Percentiles rank a stretch among this genome's conserved stretches.
phyloP scores from a whole-genome alignment of 2,329 filamentous ascomycete genomes.

The Aspergillus hiratsukae region DNA sequence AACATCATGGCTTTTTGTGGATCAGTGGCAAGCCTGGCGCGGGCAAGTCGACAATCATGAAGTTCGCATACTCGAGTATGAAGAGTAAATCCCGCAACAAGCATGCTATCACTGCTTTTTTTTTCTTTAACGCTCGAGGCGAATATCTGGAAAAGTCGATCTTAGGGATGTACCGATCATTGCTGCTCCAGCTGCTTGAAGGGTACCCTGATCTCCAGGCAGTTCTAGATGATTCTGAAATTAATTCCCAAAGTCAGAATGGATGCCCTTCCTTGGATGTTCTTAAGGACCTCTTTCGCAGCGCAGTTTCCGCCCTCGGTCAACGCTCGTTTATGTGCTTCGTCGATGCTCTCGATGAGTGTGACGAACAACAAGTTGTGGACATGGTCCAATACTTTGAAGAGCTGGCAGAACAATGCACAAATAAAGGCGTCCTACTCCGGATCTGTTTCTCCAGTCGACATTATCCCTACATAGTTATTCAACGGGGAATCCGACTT shows the following conservation, averaged over 20 bases:
- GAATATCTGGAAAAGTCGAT: slow-evolving; percentile 18
- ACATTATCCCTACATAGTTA: slow-evolving; percentile 41
- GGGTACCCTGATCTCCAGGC: slow-evolving; percentile 15
- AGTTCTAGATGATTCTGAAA: slow-evolving; percentile 11
- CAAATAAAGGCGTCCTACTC: slow-evolving; percentile 13
- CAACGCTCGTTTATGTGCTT: slow-evolving; percentile 27
- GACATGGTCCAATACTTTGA: slow-evolving; percentile 38
- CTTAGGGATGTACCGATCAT: slow-evolving; percentile 25
- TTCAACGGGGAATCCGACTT: slow-evolving; percentile 28
- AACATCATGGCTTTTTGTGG: slow-evolving; percentile 35
- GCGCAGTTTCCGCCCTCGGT: slow-evolving; percentile 10
- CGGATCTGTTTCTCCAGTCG: slow-evolving; percentile 40
- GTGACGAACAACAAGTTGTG: slow-evolving; percentile 34
- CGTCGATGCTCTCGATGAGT: slow-evolving; percentile 47
- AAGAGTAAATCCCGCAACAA: slow-evolving; percentile 33
- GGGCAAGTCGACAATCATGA: slow-evolving; percentile 42
- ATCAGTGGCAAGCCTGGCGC: slow-evolving; percentile 38
- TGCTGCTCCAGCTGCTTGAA: slow-evolving; percentile 24
- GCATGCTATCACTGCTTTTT: slow-evolving; percentile 24
- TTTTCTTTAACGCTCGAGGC: slow-evolving; percentile 29
- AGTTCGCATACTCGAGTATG: slow-evolving; percentile 35
- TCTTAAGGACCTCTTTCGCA: slow-evolving; percentile 16
- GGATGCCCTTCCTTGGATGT: slow-evolving; percentile 7
- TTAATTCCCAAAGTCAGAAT: background rate
- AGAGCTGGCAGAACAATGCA: slow-evolving; percentile 20